Conservation (phyloP, 2,329 filamentous ascomycete genomes). For the Trichoderma oligosporum region DNA sequence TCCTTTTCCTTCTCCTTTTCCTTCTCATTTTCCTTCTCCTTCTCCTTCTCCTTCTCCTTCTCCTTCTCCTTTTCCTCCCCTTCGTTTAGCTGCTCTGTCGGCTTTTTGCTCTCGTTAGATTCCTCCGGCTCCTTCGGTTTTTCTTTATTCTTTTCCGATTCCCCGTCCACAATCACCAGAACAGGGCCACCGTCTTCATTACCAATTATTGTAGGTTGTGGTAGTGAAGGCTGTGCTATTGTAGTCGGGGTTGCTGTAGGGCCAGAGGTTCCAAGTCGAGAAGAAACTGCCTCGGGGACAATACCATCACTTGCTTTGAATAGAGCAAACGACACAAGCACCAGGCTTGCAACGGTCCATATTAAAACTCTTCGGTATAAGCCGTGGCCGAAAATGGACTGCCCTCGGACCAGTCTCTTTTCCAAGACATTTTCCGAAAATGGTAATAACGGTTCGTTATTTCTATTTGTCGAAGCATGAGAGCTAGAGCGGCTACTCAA, state of each 20-base stretch:
- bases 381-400: slow-evolving; percentile 48
- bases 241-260: background rate
- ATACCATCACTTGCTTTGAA: slow-evolving; percentile 33
- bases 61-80: background rate
- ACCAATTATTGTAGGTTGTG: slow-evolving; percentile 14
- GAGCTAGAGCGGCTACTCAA: slow-evolving; percentile 37
- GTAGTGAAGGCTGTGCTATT: background rate
- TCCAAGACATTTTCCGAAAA: slow-evolving; percentile 32
- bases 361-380: slow-evolving; percentile 51
- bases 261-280: background rate
- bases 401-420: slow-evolving; percentile 40
- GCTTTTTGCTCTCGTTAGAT: background rate
- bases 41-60: slow-evolving; percentile 3
- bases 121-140: background rate
- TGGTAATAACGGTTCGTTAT: slow-evolving; percentile 35
- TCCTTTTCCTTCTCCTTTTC: background rate
- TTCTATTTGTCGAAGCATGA: slow-evolving; percentile 29
- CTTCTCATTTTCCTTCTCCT: background rate
- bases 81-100: background rate
- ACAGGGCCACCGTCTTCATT: slow-evolving; percentile 10
- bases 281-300: slow-evolving; percentile 13
- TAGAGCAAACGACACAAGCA: slow-evolving; percentile 41
- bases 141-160: slow-evolving; percentile 13
- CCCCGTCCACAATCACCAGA: slow-evolving; percentile 14
- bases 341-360: slow-evolving; percentile 44